These are phyloP conservation scores for Heliamphora pulchella DNA, from an alignment of 179 eudicot species.

Conservation along the genomic window DNA sequence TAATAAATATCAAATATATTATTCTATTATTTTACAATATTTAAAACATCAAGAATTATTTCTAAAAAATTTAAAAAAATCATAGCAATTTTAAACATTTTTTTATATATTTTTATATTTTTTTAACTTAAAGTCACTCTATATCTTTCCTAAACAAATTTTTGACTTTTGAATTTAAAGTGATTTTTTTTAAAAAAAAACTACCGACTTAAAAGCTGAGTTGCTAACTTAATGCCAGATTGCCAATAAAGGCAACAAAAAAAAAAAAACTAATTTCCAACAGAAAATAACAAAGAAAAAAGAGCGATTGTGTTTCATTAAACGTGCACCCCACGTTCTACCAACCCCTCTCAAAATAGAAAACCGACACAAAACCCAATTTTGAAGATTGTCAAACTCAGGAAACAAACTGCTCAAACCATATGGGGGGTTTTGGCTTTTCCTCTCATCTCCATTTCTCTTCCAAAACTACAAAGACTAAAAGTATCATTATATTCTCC, in stretches of 20 bases:
- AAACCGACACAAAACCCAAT: not conserved
- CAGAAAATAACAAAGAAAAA: not conserved
- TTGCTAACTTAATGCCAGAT: no score
- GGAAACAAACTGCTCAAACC: not conserved
- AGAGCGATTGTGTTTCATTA: not conserved
- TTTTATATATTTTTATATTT: no score
- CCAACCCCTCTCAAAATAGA: not conserved
- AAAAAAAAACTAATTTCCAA: not conserved
- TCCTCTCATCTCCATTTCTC: conserved; percentile 7
- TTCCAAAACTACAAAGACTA: not conserved
- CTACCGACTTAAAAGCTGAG: no score
- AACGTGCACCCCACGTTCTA: conserved; percentile 40
- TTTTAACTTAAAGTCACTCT: no score
- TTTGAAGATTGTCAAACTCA: conserved; percentile 1
- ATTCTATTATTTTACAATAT: no score
- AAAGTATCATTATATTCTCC: not conserved
- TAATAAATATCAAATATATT: no score
- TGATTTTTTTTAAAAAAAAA: no score
- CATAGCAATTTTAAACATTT: no score
- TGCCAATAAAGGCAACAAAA: not conserved
- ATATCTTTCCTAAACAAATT: no score
- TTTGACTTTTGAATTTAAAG: no score
- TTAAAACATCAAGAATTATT: no score
- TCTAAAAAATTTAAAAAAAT: no score
- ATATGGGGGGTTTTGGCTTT: conserved; percentile 1